Base-by-base conservation (phyloP, 192 early-diverging fungal species). In the Coemansia sp. region DNA sequence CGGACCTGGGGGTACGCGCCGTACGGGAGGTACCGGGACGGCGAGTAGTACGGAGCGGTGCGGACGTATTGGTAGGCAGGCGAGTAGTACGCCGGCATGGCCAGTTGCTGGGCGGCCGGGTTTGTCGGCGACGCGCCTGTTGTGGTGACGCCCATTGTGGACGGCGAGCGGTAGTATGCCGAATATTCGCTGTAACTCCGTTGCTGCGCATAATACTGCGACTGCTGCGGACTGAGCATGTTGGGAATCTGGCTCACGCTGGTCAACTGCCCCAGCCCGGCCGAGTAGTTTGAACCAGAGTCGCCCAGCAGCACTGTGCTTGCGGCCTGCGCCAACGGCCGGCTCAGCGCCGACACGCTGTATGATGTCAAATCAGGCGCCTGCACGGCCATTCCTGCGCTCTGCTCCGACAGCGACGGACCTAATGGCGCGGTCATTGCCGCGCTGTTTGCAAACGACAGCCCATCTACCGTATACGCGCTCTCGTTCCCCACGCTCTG, bases 261-360 rank as follows among this genome's bases (percentile, higher is more conserved):
- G 0, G 54, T 21, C 44, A 64, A 31, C 8, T 40, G 26, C 3
- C 63, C 55, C 28, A 31, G 28, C 28, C 28, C 28, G 28, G 28
- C 28, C 28, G 28, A 31, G 28, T 31, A 31, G 28, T 31, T 31
- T 31, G 28, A 31, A 6, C 28, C 5, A 4, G 28, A 31, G 4
- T 31, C 28, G 50, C 58, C 60, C 18, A 74, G 34, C 55, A 80
- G 62, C 59, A 67, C 53, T 5, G 77, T 71, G 56, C 61, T 56
- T 28, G 55, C 67, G 9, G 61, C 25, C 62, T 71, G 71, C 20
- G 56, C 64, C 3, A 80, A 66, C 44, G 77, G 77, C 2, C 77
- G 64, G 31, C 72, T 80, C 37, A 80, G 70, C 12, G 77, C 71
- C 40, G 77, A 80, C n/a, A 80, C 68, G 34, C 72, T 80, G 56